phyloP scores from a whole-genome alignment of 495 filamentous ascomycete species.

The Penicillium nucicola region DNA sequence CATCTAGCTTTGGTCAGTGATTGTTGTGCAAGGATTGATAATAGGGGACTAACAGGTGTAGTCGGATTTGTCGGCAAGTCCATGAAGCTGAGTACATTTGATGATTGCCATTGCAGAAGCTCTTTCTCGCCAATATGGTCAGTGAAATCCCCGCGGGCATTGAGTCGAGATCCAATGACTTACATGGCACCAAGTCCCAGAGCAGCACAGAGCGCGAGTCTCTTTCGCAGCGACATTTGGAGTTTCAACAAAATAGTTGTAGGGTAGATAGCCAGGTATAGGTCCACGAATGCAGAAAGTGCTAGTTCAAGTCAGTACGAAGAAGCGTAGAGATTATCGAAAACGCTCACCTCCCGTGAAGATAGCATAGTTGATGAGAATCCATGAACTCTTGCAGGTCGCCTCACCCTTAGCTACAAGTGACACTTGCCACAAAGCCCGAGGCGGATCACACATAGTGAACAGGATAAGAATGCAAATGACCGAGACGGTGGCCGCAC shows the following conservation, averaged over 20 bases:
- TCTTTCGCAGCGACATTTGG: constrained; percentile 40
- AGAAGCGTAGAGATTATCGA: background rate
- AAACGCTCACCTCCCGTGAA: constrained; percentile 33
- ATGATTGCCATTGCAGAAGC: constrained; percentile 33
- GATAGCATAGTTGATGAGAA: constrained; percentile 36
- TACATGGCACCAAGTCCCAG: constrained; percentile 37
- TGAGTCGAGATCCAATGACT: background rate
- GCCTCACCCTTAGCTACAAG: constrained; percentile 13
- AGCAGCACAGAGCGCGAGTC: constrained; percentile 31
- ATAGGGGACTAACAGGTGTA: constrained; percentile 29
- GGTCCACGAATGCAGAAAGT: constrained; percentile 33
- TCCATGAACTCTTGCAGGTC: constrained; percentile 26
- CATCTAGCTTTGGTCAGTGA: constrained; percentile 20
- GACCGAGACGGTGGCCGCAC: constrained; percentile 9
- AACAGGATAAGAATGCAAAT: constrained; percentile 26
- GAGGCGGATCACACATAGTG: constrained; percentile 21
- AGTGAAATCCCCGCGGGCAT: background rate
- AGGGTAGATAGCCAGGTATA: constrained; percentile 36
- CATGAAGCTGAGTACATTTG: constrained; percentile 34
- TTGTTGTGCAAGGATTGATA: background rate
- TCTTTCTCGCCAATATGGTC: constrained; percentile 9
- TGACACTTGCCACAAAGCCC: constrained; percentile 14
- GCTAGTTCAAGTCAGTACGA: constrained; percentile 11
- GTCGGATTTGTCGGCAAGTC: constrained; percentile 31
- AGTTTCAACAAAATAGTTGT: constrained; percentile 27